Conservation (phyloP, 192 early-diverging fungal genomes). For the Coemansia sp. region DNA sequence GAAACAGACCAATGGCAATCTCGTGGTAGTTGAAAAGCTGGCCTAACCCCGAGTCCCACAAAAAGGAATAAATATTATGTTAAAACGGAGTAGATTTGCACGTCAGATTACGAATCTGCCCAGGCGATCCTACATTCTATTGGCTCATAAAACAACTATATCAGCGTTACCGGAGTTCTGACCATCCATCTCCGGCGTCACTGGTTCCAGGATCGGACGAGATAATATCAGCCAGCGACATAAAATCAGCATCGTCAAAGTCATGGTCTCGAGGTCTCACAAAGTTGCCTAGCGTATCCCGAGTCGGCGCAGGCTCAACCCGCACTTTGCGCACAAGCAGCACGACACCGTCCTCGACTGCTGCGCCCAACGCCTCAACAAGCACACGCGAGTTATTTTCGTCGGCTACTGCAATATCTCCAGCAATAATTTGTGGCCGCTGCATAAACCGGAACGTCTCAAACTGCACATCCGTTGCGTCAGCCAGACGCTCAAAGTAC, state of each 20-base stretch:
- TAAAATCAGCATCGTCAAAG: slow-evolving; percentile 18
- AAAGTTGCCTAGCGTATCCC: slow-evolving; percentile 22
- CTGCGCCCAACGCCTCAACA: slow-evolving; percentile 36
- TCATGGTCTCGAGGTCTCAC: neutral
- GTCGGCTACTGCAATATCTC: slow-evolving; percentile 24
- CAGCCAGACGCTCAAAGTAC: slow-evolving; percentile 26
- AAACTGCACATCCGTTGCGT: slow-evolving; percentile 23
- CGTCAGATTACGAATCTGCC: neutral
- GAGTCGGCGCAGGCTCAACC: slow-evolving; percentile 12
- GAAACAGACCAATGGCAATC: too few relatives aligned
- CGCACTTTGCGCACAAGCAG: slow-evolving; percentile 29
- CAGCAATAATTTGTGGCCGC: slow-evolving; percentile 32
- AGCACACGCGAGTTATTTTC: slow-evolving; percentile 19
- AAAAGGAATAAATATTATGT: too few relatives aligned
- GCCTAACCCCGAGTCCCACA: too few relatives aligned
- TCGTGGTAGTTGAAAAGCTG: too few relatives aligned
- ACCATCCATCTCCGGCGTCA: slow-evolving; percentile 17
- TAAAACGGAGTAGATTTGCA: neutral
- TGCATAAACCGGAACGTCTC: slow-evolving; percentile 32
- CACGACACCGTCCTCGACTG: slow-evolving; percentile 33
- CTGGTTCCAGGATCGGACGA: slow-evolving; percentile 32
- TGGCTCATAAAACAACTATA: too few relatives aligned
- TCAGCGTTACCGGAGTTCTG: neutral
- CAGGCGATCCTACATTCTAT: too few relatives aligned
- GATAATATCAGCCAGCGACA: slow-evolving; percentile 36